Percentiles rank a stretch among this genome's conserved stretches.
These are phyloP conservation scores for Earliella scabrosa DNA, from an alignment of 1,284 basidiomycete genomes.

Conservation along the genomic window DNA sequence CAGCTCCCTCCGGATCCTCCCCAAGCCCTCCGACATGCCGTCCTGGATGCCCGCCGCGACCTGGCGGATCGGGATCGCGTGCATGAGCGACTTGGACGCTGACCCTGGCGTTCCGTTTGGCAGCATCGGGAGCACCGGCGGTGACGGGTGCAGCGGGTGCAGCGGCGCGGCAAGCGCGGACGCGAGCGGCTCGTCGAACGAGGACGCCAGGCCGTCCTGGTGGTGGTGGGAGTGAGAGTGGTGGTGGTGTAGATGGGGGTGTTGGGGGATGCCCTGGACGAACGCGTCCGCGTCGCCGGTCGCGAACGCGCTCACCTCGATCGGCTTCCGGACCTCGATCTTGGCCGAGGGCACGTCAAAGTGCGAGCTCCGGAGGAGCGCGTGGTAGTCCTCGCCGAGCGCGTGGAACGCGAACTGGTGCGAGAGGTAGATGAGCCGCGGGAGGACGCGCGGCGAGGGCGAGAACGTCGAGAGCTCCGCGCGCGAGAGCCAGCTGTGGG, in stretches of 20 bases:
- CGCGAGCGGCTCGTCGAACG: conserved; percentile 80
- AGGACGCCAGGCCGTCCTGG: conserved; percentile 46
- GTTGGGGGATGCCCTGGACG: conserved; percentile 55
- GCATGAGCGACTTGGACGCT: conserved; percentile 47
- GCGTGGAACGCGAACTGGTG: conserved; percentile 83
- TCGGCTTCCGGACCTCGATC: conserved; percentile 74
- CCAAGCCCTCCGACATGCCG: conserved; percentile 61
- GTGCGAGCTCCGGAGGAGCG: conserved; percentile 70
- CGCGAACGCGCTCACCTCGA: conserved; percentile 63
- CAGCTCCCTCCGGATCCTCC: conserved; percentile 57
- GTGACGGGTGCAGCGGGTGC: conserved; percentile 51
- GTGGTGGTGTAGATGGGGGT: no score
- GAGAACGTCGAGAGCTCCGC: conserved; percentile 82
- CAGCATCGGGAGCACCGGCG: conserved; percentile 71
- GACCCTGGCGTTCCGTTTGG: conserved; percentile 67
- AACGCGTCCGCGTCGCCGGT: conserved; percentile 49
- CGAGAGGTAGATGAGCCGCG: conserved; percentile 77
- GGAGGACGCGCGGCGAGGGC: conserved; percentile 59
- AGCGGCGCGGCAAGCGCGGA: conserved; percentile 72
- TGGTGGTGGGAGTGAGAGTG: conserved; percentile 33
- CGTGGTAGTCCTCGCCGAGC: conserved; percentile 80
- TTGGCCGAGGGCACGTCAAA: conserved; percentile 62
- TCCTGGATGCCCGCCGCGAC: conserved; percentile 54
- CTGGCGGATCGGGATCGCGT: conserved; percentile 60
- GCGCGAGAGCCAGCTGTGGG: conserved; percentile 65